These are phyloP conservation scores for Malassezia sp. DNA, from an alignment of 1,284 basidiomycete genomes.

Conservation along the genomic window DNA sequence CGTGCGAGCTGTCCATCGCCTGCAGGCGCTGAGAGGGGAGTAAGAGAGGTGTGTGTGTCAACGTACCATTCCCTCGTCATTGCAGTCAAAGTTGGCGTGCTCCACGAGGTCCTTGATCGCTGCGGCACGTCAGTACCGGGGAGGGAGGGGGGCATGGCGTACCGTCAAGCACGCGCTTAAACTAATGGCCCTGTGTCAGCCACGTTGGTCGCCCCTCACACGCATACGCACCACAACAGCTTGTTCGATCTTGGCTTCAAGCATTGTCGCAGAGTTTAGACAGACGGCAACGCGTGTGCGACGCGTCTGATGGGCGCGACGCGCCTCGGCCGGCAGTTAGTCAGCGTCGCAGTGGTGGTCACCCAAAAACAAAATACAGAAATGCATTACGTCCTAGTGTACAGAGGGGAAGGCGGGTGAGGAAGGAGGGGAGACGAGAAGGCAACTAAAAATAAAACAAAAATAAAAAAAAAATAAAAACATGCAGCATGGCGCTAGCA, in stretches of 20 bases:
- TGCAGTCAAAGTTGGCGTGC: constrained; percentile 96
- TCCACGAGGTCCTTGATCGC: constrained; percentile 95
- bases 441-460: too few relatives aligned
- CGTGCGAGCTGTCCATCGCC: constrained; percentile 99
- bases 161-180: constrained; percentile 18
- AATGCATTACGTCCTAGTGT: too few relatives aligned
- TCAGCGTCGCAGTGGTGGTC: too few relatives aligned
- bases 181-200: neutral
- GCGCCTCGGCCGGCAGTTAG: too few relatives aligned
- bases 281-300: too few relatives aligned
- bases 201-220: neutral
- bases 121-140: constrained; percentile 13
- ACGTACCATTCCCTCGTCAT: constrained; percentile 78
- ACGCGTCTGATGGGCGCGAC: too few relatives aligned
- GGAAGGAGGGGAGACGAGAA: too few relatives aligned
- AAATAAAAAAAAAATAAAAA: too few relatives aligned
- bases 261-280: too few relatives aligned
- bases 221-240: constrained; percentile 14
- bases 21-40: constrained; percentile 50
- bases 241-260: constrained; percentile 18
- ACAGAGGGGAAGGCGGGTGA: too few relatives aligned
- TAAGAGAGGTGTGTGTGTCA: neutral
- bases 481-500: too few relatives aligned
- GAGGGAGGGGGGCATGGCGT: neutral
- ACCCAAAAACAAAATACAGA: too few relatives aligned